Evolutionary conservation across 2,329 filamentous ascomycete genomes (phyloP), one percentile per base, ranked within the genome.

Genomic region (Nakataea oryzae): DNA sequence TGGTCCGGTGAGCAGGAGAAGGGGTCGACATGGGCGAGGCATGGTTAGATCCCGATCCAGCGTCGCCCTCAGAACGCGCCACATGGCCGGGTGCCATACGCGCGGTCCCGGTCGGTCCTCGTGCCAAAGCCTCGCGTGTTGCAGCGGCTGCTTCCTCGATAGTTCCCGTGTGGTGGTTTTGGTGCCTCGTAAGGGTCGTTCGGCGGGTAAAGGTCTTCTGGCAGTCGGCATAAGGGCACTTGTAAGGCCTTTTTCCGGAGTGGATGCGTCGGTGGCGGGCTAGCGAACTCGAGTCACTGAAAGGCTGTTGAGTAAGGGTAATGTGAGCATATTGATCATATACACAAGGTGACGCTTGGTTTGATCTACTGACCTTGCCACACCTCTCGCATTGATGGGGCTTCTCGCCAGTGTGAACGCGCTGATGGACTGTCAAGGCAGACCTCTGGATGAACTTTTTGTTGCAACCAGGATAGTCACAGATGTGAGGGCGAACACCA

Each of bases 391-490:
- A 99, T 86, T 95, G 93, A 70, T 99, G 95, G 60, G 95, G 95
- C 77, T 99, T 99, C 78, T 97, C 95, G 66, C 95, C 95, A 2
- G 95, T 97, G 75, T 99, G 95, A 26, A 97, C 93, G 68, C 95
- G 89, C 71, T 90, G 88, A 74, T 97, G 95, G 9, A 99, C 95
- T 0, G 95, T 99, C 73, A 99, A 78, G 27, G 95, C 95, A 30
- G 93, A 97, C 62, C 95, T 85, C 75, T 99, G 95, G 68, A 99
- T 99, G 73, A 99, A 99, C 71, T 93, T 90, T 76, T 97, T 99
- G 66, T 90, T 90, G 73, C 95, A 99, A 61, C 86, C 86, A 54
- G 88, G 88, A 63, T 86, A 91, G 69, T 97, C 93, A 76, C 95
- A 99, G 59, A 93, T 88, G 72, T 99, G 95, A 59, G 95, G 95